These are phyloP conservation scores for Solanum chacoense DNA, from an alignment of 305 asterid species.

Conservation along the genomic window DNA sequence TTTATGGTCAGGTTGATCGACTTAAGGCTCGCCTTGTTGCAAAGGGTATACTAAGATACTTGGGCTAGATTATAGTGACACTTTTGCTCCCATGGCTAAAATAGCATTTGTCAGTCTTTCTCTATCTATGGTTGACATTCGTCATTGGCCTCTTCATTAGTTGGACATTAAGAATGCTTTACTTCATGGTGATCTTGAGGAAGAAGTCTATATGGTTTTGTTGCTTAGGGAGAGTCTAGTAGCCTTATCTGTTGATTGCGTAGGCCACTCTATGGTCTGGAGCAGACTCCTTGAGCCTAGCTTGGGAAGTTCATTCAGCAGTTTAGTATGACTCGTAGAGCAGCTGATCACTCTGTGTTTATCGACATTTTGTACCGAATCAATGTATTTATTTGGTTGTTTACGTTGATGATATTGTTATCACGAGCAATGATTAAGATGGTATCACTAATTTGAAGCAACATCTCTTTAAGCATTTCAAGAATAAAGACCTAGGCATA, in stretches of 20 bases:
- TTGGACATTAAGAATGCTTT: background rate
- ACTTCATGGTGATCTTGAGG: background rate
- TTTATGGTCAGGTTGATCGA: background rate
- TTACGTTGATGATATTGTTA: background rate
- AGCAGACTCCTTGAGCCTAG: background rate
- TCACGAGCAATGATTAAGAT: background rate
- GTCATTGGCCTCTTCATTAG: background rate
- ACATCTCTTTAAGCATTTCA: background rate
- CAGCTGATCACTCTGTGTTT: background rate
- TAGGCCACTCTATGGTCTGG: background rate
- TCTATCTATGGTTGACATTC: background rate
- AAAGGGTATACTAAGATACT: background rate
- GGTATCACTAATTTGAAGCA: background rate
- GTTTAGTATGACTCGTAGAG: background rate
- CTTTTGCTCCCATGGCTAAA: background rate
- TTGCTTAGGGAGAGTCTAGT: background rate
- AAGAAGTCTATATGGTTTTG: background rate
- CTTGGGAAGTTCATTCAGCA: background rate
- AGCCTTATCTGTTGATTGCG: background rate
- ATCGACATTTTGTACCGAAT: background rate
- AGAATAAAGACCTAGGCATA: background rate
- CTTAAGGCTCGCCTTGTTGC: background rate
- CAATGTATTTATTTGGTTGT: background rate
- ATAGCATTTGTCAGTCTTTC: background rate
- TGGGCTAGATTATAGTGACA: background rate